phyloP scores from a whole-genome alignment of 1,284 basidiomycete species.

The Heterobasidion occidentale region DNA sequence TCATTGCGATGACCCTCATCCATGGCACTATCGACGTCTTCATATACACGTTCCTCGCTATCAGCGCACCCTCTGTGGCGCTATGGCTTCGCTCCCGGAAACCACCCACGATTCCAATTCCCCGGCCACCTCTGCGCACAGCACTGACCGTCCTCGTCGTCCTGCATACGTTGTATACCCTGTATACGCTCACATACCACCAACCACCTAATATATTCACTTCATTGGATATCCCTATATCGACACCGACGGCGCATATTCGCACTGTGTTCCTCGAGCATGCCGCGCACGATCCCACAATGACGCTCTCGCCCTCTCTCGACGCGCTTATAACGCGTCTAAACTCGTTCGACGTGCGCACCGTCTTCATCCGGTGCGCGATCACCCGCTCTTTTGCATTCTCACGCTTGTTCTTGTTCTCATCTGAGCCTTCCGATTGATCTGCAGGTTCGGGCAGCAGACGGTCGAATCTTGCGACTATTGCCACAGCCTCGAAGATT shows the following conservation, averaged over 20 bases:
- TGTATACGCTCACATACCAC: constrained; percentile 38
- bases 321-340: constrained; percentile 49
- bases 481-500: constrained; percentile 52
- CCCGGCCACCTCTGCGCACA: constrained; percentile 13
- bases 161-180: constrained; percentile 46
- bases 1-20: constrained; percentile 16
- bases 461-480: constrained; percentile 53
- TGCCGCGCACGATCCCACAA: constrained; percentile 16
- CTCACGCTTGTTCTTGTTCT: neutral
- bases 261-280: constrained; percentile 33
- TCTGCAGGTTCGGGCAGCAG: constrained; percentile 54
- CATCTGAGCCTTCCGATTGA: neutral
- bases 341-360: constrained; percentile 48
- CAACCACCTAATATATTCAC: constrained; percentile 60
- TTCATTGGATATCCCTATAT: constrained; percentile 44
- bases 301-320: constrained; percentile 31
- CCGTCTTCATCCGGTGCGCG: constrained; percentile 50
- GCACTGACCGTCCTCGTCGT: constrained; percentile 31
- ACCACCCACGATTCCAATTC: constrained; percentile 11
- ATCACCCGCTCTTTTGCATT: neutral
- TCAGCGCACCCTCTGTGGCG: constrained; percentile 10
- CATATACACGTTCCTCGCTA: constrained; percentile 15
- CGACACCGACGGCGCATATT: constrained; percentile 43
- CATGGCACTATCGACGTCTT: constrained; percentile 21
- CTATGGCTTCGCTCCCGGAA: neutral